Conservation (phyloP, 495 filamentous ascomycete species). For the Penicillium paxilli region DNA sequence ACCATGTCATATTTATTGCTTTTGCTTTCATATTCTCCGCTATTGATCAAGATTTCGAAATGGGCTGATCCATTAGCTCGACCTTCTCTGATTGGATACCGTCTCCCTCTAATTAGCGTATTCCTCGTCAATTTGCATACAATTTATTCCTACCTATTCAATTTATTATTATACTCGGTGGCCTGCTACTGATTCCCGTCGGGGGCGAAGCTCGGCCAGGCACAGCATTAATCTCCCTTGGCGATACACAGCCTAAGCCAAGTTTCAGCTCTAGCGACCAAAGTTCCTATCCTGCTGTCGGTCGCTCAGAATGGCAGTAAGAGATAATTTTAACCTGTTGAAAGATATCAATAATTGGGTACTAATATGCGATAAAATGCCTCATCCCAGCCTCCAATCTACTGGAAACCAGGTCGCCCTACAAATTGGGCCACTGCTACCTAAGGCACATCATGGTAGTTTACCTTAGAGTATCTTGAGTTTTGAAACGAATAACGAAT, state of each 20-base stretch:
- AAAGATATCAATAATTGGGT: too few relatives aligned
- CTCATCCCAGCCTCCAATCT: background rate
- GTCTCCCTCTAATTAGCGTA: background rate
- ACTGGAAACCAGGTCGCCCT: background rate
- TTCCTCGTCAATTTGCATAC: background rate
- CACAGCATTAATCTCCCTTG: background rate
- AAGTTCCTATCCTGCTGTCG: too few relatives aligned
- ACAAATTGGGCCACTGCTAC: background rate
- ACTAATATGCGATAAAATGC: background rate
- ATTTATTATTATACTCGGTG: too few relatives aligned
- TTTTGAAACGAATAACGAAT: too few relatives aligned
- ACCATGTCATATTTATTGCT: conserved; percentile 15
- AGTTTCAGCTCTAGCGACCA: background rate
- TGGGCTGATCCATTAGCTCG: conserved; percentile 2
- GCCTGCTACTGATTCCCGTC: too few relatives aligned
- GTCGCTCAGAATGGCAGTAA: too few relatives aligned
- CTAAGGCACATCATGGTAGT: too few relatives aligned
- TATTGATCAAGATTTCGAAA: background rate
- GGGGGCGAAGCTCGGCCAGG: too few relatives aligned
- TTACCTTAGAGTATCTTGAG: too few relatives aligned
- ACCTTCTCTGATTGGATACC: conserved; percentile 6
- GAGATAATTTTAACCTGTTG: too few relatives aligned
- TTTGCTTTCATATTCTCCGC: conserved; percentile 7
- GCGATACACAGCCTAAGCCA: background rate
- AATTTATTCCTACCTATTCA: background rate